These are phyloP conservation scores for Microsporum ferrugineum DNA, from an alignment of 2,329 filamentous ascomycete genomes.

Conservation along the genomic window DNA sequence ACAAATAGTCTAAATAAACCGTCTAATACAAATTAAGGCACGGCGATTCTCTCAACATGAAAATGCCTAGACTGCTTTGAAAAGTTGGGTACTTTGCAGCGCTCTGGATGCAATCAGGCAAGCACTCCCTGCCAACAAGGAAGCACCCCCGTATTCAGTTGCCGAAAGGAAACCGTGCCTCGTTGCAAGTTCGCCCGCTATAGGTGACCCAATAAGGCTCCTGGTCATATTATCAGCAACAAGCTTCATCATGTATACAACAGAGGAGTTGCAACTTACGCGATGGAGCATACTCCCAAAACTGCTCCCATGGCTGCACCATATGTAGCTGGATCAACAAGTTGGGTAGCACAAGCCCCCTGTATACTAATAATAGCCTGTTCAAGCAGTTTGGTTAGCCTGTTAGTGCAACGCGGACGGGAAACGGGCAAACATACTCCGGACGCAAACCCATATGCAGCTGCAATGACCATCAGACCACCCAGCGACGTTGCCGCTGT, in stretches of 20 bases:
- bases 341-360: slow-evolving; percentile 3
- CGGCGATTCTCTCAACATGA: too few species aligned
- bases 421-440: slow-evolving; percentile 37
- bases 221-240: neutral
- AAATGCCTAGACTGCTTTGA: neutral
- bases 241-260: neutral
- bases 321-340: slow-evolving; percentile 1
- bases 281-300: neutral
- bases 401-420: neutral
- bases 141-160: neutral
- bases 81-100: neutral
- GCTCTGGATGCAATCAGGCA: neutral
- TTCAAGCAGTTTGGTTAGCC: neutral
- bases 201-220: neutral
- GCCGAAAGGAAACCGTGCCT: neutral
- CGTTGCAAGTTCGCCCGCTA: neutral
- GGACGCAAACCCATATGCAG: slow-evolving; percentile 42
- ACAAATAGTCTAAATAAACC: neutral
- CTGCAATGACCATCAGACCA: slow-evolving; percentile 30
- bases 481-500: neutral
- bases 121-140: neutral
- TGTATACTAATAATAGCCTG: slow-evolving; percentile 9
- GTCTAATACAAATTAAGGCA: neutral
- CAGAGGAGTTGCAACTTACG: neutral
- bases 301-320: neutral